Evolutionary conservation across 306 rosid species (phyloP).

Genomic region (Rubus idaeus): DNA sequence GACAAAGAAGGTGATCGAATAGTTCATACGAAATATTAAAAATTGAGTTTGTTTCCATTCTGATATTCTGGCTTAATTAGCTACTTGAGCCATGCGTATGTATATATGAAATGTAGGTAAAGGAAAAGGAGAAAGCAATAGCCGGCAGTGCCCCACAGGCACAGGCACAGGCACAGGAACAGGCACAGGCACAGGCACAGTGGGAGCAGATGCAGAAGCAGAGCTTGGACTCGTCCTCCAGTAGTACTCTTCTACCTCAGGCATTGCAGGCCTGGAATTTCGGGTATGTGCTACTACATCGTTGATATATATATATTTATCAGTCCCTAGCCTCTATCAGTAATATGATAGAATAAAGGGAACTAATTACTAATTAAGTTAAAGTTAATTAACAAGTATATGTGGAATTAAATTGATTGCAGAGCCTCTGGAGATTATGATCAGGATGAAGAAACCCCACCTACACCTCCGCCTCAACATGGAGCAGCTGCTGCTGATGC

Average conservation of each 20-base stretch:
- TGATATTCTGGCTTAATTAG: neutral
- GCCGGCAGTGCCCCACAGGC: conserved; percentile 26
- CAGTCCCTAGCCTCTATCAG: too few species aligned
- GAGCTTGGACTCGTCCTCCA: conserved; percentile 21
- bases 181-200: conserved; percentile 34
- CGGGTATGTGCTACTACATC: conserved; percentile 33
- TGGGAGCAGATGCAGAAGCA: conserved; percentile 25
- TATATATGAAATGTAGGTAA: conserved; percentile 36
- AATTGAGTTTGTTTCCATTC: neutral
- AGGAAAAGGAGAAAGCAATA: conserved; percentile 58
- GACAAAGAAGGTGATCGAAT: conserved; percentile 48
- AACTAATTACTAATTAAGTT: neutral
- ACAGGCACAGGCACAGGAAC: conserved; percentile 28
- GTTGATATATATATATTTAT: neutral
- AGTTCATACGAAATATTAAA: neutral
- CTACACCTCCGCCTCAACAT: neutral
- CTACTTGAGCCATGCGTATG: neutral
- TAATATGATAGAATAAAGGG: too few species aligned
- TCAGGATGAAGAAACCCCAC: neutral
- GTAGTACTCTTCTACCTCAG: conserved; percentile 29
- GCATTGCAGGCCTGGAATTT: conserved; percentile 39
- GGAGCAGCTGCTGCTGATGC: neutral
- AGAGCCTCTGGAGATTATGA: neutral
- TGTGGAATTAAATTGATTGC: neutral
- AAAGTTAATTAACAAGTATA: neutral